Conservation (phyloP, 768 basidiomycete species). For the Myochromella boudieri region DNA sequence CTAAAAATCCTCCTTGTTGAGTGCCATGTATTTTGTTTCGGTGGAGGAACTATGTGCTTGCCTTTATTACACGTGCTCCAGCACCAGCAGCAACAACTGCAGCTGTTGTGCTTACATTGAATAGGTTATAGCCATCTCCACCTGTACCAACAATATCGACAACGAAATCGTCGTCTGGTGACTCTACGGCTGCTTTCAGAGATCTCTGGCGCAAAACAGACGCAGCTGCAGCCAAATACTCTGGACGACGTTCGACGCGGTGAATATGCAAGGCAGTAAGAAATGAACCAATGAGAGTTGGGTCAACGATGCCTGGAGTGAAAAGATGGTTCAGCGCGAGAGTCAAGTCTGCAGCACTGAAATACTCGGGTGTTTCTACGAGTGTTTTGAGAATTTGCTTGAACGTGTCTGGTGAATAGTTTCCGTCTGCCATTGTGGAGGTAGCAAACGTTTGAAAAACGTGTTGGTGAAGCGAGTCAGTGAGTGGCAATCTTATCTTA, state of each 20-base stretch:
- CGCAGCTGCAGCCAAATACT: constrained; percentile 79
- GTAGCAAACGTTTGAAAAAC: too few relatives aligned
- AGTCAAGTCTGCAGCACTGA: constrained; percentile 73
- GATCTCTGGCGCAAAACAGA: constrained; percentile 69
- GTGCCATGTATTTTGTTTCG: too few relatives aligned
- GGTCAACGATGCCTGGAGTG: constrained; percentile 58
- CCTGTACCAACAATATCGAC: constrained; percentile 87
- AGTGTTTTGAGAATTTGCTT: constrained; percentile 76
- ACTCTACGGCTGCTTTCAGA: constrained; percentile 58
- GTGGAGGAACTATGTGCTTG: constrained; percentile 25
- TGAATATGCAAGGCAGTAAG: constrained; percentile 83
- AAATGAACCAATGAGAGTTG: constrained; percentile 86
- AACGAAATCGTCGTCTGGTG: constrained; percentile 67
- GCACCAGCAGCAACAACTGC: constrained; percentile 93
- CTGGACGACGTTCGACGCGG: constrained; percentile 72
- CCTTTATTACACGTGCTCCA: constrained; percentile 91
- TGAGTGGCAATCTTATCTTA: too few relatives aligned
- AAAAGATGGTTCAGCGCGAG: constrained; percentile 74
- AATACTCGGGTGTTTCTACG: constrained; percentile 77
- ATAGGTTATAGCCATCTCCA: constrained; percentile 93
- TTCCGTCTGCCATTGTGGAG: constrained; percentile 11
- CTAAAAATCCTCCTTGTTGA: too few relatives aligned
- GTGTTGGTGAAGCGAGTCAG: too few relatives aligned
- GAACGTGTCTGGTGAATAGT: constrained; percentile 51
- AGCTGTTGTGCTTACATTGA: constrained; percentile 95